These are phyloP conservation scores for Venturiaceae sp. DNA, from an alignment of 2,329 filamentous ascomycete species.

Conservation along the genomic window DNA sequence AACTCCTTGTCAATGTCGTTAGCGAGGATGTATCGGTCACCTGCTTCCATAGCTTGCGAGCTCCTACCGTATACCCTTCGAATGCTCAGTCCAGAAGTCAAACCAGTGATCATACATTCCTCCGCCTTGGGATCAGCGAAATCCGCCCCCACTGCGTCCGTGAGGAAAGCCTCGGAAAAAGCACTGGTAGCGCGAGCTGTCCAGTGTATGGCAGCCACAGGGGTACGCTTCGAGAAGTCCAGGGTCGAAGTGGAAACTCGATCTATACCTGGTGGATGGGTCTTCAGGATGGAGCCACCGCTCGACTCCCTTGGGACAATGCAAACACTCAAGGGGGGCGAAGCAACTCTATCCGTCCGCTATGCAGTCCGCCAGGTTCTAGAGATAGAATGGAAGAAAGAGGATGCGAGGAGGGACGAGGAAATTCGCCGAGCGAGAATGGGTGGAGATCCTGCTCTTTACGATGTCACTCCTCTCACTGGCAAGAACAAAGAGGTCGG, in stretches of 20 bases:
- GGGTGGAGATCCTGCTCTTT: slow-evolving; percentile 4
- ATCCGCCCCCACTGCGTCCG: slow-evolving; percentile 58
- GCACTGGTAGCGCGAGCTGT: slow-evolving; percentile 71
- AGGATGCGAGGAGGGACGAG: slow-evolving; percentile 52
- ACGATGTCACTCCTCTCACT: slow-evolving; percentile 3
- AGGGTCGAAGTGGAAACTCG: slow-evolving; percentile 60
- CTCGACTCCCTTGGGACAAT: slow-evolving; percentile 74
- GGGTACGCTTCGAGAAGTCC: slow-evolving; percentile 71
- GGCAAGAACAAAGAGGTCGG: slow-evolving; percentile 1
- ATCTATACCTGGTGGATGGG: slow-evolving; percentile 49
- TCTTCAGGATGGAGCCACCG: slow-evolving; percentile 89
- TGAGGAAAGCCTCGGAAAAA: slow-evolving; percentile 79
- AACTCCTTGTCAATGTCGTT: slow-evolving; percentile 61
- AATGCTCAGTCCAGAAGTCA: slow-evolving; percentile 81
- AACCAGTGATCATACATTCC: slow-evolving; percentile 76
- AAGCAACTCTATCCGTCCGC: slow-evolving; percentile 62
- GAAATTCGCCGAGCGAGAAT: slow-evolving; percentile 11
- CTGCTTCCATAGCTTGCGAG: slow-evolving; percentile 68
- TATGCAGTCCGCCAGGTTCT: slow-evolving; percentile 90
- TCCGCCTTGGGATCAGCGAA: slow-evolving; percentile 43
- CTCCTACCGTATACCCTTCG: slow-evolving; percentile 76
- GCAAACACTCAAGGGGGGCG: slow-evolving; percentile 47
- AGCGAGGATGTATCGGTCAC: slow-evolving; percentile 67
- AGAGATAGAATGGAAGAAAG: slow-evolving; percentile 77
- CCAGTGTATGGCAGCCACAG: slow-evolving; percentile 71